These are phyloP conservation scores for Cicer arietinum DNA, from an alignment of 306 rosid genomes.

Conservation along the genomic window DNA sequence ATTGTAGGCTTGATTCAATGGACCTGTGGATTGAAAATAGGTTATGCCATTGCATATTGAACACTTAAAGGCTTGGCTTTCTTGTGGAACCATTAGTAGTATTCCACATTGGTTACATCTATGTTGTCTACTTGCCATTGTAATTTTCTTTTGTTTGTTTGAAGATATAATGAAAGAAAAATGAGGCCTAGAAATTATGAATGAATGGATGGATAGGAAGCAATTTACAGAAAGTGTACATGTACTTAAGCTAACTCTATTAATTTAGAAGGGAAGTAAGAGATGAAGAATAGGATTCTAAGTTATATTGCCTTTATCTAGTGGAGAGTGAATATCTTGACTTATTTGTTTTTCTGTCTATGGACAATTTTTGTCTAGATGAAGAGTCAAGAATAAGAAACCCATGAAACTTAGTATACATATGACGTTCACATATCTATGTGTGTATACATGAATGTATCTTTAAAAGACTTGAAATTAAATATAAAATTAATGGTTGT, in stretches of 20 bases:
- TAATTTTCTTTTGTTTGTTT: neutral
- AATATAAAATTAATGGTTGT: neutral
- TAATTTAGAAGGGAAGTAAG: neutral
- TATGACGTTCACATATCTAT: no score
- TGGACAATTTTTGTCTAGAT: neutral
- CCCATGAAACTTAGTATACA: neutral
- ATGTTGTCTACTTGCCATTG: slow-evolving; percentile 21
- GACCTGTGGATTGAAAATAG: slow-evolving; percentile 10
- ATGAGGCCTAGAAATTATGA: slow-evolving; percentile 4
- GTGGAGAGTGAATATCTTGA: slow-evolving; percentile 44
- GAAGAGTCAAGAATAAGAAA: slow-evolving; percentile 21
- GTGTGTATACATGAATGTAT: no score
- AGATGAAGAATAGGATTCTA: slow-evolving; percentile 41
- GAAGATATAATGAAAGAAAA: neutral
- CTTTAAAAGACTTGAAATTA: neutral
- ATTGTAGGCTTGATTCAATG: slow-evolving; percentile 44
- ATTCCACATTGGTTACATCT: slow-evolving; percentile 22
- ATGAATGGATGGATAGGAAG: neutral
- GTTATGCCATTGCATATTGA: slow-evolving; percentile 18
- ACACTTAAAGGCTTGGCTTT: slow-evolving; percentile 4
- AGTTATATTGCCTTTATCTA: slow-evolving; percentile 34
- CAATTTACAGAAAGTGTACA: neutral
- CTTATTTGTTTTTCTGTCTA: slow-evolving; percentile 19
- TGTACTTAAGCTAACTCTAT: neutral
- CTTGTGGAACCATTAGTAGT: neutral